Evolutionary conservation across 805 yeast genomes (phyloP).

Genomic region (Candida palmyrensis): DNA sequence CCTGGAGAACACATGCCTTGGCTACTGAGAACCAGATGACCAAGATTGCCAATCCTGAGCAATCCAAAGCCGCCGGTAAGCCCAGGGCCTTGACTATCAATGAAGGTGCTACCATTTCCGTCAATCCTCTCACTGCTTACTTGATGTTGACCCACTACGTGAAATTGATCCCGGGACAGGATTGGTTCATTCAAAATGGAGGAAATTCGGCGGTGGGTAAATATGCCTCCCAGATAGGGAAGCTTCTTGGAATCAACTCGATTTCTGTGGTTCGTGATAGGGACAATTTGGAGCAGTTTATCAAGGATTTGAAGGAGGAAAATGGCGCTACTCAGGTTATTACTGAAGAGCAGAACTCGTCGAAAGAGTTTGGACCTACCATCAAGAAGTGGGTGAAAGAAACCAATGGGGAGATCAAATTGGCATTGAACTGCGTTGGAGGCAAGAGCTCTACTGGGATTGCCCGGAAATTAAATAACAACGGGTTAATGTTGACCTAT

Average conservation of each 20-base stretch:
- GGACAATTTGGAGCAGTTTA: slow-evolving; percentile 60
- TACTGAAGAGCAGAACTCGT: slow-evolving; percentile 78
- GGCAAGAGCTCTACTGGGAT: slow-evolving; percentile 80
- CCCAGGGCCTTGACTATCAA: slow-evolving; percentile 29
- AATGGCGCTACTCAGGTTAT: slow-evolving; percentile 87
- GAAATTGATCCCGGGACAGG: slow-evolving; percentile 54
- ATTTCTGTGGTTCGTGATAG: slow-evolving; percentile 86
- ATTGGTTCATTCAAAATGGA: slow-evolving; percentile 95
- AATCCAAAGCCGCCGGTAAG: slow-evolving; percentile 36
- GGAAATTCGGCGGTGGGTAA: slow-evolving; percentile 95
- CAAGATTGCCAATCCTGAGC: slow-evolving; percentile 49
- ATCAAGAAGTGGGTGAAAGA: slow-evolving; percentile 51
- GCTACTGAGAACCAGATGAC: slow-evolving; percentile 49
- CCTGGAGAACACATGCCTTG: slow-evolving; percentile 84
- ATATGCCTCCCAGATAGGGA: slow-evolving; percentile 84
- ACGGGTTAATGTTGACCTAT: slow-evolving; percentile 81
- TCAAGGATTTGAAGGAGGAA: slow-evolving; percentile 42
- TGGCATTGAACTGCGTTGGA: slow-evolving; percentile 91
- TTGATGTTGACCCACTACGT: slow-evolving; percentile 75
- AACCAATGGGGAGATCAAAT: slow-evolving; percentile 49
- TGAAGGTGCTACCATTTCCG: slow-evolving; percentile 85
- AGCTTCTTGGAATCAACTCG: slow-evolving; percentile 72
- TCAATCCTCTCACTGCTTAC: slow-evolving; percentile 90
- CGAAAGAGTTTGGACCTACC: slow-evolving; percentile 58
- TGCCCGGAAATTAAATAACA: slow-evolving; percentile 71